Evolutionary conservation across 2,329 filamentous ascomycete genomes (phyloP).

Genomic region (Cladosporium sp.): DNA sequence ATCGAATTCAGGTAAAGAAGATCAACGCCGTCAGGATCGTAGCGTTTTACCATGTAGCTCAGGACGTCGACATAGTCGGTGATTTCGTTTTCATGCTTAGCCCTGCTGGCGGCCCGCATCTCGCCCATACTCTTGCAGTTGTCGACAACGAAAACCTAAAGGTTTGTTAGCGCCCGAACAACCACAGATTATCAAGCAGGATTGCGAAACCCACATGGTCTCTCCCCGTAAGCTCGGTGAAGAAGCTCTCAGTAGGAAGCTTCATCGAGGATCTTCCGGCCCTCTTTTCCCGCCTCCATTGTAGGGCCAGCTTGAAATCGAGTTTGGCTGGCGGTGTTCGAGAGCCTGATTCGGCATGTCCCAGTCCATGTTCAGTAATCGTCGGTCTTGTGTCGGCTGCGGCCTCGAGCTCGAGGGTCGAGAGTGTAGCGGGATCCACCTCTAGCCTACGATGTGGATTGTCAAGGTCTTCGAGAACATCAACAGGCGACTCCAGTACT

Average conservation of each 20-base stretch:
- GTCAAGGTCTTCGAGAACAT: too few species aligned
- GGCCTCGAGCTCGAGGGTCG: too few species aligned
- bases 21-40: conserved; percentile 13
- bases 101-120: neutral
- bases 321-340: neutral
- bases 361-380: conserved; percentile 7
- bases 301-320: neutral
- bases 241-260: neutral
- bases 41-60: conserved; percentile 8
- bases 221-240: neutral
- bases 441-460: too few species aligned
- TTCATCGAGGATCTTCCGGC: neutral
- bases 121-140: conserved; percentile 12
- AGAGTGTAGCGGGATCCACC: too few species aligned
- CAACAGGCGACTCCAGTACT: too few species aligned
- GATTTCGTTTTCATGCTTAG: neutral
- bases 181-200: too few species aligned
- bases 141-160: conserved; percentile 17
- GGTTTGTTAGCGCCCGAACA: too few species aligned
- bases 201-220: conserved; percentile 12
- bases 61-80: neutral
- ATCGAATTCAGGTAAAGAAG: conserved; percentile 7
- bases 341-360: conserved; percentile 19
- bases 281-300: neutral
- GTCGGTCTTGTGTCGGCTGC: too few species aligned